A percentile compares a stretch with the other conserved stretches of the same genome.
phyloP scores from a whole-genome alignment of 352 stramenopile species.

The Globisporangium spiculum region DNA sequence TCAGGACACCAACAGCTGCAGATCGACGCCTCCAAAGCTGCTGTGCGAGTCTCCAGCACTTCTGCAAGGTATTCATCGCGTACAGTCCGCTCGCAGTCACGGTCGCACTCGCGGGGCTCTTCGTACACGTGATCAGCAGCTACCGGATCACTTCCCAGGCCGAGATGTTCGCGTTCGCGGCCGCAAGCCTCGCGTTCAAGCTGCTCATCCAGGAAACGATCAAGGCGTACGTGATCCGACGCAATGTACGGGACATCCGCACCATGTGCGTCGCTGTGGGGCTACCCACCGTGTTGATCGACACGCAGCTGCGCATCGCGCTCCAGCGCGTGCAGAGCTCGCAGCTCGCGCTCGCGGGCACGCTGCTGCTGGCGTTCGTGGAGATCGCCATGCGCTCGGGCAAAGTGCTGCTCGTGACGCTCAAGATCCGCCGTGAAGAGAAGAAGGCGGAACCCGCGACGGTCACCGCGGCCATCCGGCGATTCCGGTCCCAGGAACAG shows the following conservation, averaged over 20 bases:
- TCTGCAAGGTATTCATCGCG: background rate
- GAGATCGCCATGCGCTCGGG: constrained; percentile 25
- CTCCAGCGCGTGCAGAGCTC: constrained; percentile 19
- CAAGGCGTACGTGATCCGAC: constrained; percentile 24
- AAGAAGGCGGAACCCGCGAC: background rate
- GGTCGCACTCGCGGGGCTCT: constrained; percentile 9
- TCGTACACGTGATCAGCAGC: constrained; percentile 13
- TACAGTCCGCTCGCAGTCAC: background rate
- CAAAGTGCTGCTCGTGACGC: constrained; percentile 23
- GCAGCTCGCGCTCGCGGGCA: constrained; percentile 19
- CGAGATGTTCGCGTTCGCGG: constrained; percentile 15
- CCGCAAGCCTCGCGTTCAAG: constrained; percentile 17
- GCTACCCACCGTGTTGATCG: constrained; percentile 27
- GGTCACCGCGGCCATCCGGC: background rate
- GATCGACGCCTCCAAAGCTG: background rate
- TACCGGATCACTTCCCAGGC: background rate
- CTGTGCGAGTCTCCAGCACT: background rate
- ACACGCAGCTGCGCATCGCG: constrained; percentile 26
- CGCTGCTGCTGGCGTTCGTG: constrained; percentile 22
- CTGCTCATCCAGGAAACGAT: constrained; percentile 21
- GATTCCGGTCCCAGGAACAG: background rate
- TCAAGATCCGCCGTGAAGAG: constrained; percentile 12
- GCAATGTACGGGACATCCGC: constrained; percentile 13
- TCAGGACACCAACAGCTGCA: background rate
- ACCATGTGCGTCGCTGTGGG: constrained; percentile 24